Evolutionary conservation across 495 filamentous ascomycete genomes (phyloP).

Genomic region (Pyronema omphalodes): DNA sequence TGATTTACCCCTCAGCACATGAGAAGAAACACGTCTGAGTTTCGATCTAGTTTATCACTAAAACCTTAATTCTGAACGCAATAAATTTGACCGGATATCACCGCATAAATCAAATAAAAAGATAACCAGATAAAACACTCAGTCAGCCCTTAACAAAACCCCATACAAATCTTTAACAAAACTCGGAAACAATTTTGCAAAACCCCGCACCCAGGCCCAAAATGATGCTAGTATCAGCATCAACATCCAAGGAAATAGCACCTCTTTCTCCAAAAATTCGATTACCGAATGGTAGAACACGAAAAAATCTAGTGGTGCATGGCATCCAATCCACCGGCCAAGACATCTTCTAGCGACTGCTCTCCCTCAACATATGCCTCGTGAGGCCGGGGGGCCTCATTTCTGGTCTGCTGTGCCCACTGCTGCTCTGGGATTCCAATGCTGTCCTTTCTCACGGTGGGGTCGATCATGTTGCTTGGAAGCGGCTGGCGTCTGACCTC

Average conservation of each 20-base stretch:
- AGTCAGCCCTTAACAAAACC: too few relatives aligned
- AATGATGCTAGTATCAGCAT: too few relatives aligned
- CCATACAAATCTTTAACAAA: too few relatives aligned
- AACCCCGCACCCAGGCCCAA: too few relatives aligned
- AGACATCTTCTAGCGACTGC: conserved; percentile 59
- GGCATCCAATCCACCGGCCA: conserved; percentile 65
- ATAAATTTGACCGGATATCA: too few relatives aligned
- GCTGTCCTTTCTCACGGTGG: conserved; percentile 28
- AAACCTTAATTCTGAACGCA: too few relatives aligned
- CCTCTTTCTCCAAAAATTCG: neutral
- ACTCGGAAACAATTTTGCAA: too few relatives aligned
- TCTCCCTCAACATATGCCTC: conserved; percentile 39
- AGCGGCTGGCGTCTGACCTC: conserved; percentile 50
- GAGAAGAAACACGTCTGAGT: too few relatives aligned
- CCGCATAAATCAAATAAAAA: too few relatives aligned
- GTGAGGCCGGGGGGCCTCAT: conserved; percentile 74
- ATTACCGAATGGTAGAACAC: conserved; percentile 1
- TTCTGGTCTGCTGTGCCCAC: conserved; percentile 55
- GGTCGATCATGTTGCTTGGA: conserved; percentile 29
- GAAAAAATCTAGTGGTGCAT: conserved; percentile 20
- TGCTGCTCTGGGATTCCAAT: conserved; percentile 50
- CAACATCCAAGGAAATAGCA: neutral
- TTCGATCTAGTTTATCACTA: too few relatives aligned
- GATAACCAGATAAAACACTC: too few relatives aligned
- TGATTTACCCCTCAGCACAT: too few relatives aligned